phyloP scores from a whole-genome alignment of 2,329 filamentous ascomycete genomes.

The Clonostachys chloroleuca region DNA sequence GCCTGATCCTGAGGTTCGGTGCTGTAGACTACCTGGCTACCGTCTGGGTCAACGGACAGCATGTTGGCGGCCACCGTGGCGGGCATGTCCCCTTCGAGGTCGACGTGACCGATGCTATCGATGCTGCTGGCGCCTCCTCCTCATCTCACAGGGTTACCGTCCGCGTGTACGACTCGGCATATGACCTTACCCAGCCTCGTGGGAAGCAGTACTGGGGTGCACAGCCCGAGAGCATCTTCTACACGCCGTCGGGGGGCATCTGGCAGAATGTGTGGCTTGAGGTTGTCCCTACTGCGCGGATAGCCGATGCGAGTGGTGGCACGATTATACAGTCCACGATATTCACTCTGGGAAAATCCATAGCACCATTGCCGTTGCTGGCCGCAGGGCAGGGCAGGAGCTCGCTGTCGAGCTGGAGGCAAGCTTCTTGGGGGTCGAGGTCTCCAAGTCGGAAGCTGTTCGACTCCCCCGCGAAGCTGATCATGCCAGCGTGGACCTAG shows the following conservation, averaged over 20 bases:
- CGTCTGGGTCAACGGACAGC: slow-evolving; percentile 49
- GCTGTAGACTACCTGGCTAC: slow-evolving; percentile 59
- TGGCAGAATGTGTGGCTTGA: slow-evolving; percentile 57
- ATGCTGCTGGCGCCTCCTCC: slow-evolving; percentile 9
- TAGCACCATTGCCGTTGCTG: slow-evolving; percentile 42
- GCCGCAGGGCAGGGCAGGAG: slow-evolving; percentile 36
- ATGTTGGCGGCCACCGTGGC: slow-evolving; percentile 49
- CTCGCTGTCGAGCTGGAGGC: slow-evolving; percentile 50
- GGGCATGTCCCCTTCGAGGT: slow-evolving; percentile 55
- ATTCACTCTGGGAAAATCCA: slow-evolving; percentile 46
- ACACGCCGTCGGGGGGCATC: slow-evolving; percentile 52
- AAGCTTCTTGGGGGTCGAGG: slow-evolving; percentile 38
- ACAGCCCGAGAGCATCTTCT: slow-evolving; percentile 56
- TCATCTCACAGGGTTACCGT: slow-evolving; percentile 40
- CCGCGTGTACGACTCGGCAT: slow-evolving; percentile 59
- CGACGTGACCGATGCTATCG: slow-evolving; percentile 49
- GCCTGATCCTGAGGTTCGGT: slow-evolving; percentile 49
- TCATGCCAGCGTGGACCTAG: slow-evolving; percentile 38
- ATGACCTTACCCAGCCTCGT: slow-evolving; percentile 59
- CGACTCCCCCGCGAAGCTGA: slow-evolving; percentile 44
- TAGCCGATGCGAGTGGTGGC: slow-evolving; percentile 52
- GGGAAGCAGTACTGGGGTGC: slow-evolving; percentile 66
- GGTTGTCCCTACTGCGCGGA: slow-evolving; percentile 42
- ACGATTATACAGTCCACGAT: slow-evolving; percentile 53
- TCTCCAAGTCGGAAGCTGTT: slow-evolving; percentile 36